These are phyloP conservation scores for Fusarium torulosum DNA, from an alignment of 2,329 filamentous ascomycete genomes.

Conservation along the genomic window DNA sequence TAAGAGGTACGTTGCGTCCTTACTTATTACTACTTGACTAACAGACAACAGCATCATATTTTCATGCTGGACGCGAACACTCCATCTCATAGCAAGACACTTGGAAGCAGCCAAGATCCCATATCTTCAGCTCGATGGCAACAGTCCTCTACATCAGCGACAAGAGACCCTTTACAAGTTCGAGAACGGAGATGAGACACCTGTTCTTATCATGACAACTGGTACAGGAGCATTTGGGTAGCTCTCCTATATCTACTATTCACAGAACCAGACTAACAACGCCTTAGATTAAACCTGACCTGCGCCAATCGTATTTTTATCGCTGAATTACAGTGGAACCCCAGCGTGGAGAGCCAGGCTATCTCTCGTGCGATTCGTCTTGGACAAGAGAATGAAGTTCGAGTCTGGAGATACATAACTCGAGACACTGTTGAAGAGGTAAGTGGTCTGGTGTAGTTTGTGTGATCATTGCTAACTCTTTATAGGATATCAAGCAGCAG, in stretches of 20 bases:
- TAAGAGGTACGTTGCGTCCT: neutral
- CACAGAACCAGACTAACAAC: rapidly evolving
- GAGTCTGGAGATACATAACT: conserved; percentile 61
- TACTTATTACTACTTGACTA: rapidly evolving
- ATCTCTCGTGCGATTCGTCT: conserved; percentile 62
- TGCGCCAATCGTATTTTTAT: conserved; percentile 63
- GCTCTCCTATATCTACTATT: neutral
- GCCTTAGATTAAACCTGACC: conserved; percentile 60
- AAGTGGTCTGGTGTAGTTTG: rapidly evolving
- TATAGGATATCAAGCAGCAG: neutral
- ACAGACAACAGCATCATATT: conserved; percentile 57
- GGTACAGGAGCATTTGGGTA: conserved; percentile 65
- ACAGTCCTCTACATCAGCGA: conserved; percentile 52
- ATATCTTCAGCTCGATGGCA: conserved; percentile 60
- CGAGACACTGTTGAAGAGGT: conserved; percentile 60
- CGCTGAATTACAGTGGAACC: conserved; percentile 68
- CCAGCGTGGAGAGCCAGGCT: conserved; percentile 64
- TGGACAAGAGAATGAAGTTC: conserved; percentile 59
- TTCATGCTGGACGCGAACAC: conserved; percentile 60
- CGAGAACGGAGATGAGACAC: conserved; percentile 34
- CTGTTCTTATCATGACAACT: conserved; percentile 65
- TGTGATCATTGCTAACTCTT: rapidly evolving
- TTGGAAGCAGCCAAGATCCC: conserved; percentile 47
- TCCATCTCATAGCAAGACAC: conserved; percentile 54
- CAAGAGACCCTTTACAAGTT: conserved; percentile 57